phyloP scores from a whole-genome alignment of 345 rosid species.

The Eucalyptus pauciflora region DNA sequence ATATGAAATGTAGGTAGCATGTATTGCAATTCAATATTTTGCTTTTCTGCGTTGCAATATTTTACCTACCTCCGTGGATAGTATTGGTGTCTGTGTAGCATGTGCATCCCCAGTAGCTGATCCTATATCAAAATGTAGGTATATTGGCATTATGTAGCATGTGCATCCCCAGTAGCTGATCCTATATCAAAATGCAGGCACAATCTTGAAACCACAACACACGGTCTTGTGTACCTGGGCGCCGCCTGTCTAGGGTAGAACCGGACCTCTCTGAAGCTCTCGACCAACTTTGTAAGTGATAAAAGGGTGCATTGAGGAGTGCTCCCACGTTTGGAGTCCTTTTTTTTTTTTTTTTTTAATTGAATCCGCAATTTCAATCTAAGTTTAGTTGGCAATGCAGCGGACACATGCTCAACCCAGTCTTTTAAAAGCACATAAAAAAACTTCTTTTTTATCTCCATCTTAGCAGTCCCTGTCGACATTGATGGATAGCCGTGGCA shows the following conservation, averaged over 20 bases:
- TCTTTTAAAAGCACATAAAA: neutral
- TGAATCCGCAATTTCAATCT: neutral
- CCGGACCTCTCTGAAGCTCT: neutral
- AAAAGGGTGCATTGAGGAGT: neutral
- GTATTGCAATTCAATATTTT: fast-evolving
- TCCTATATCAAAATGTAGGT: no score
- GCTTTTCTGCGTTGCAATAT: neutral
- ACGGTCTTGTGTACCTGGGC: neutral
- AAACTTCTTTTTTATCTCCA: neutral
- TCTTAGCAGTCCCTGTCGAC: neutral
- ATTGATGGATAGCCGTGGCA: neutral
- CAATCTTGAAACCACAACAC: neutral
- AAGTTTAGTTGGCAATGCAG: neutral
- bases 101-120: no score
- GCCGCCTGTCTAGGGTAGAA: neutral
- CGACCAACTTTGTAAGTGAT: neutral
- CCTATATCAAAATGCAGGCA: neutral
- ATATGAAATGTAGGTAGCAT: neutral
- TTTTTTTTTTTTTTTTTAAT: no score
- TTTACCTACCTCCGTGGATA: neutral
- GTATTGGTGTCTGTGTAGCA: neutral
- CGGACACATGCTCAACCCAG: no score
- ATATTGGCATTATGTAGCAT: neutral
- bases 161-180: neutral
- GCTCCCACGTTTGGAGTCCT: neutral